Base-by-base conservation (phyloP, 2,329 filamentous ascomycete genomes). In the Incumbomyces lentus region DNA sequence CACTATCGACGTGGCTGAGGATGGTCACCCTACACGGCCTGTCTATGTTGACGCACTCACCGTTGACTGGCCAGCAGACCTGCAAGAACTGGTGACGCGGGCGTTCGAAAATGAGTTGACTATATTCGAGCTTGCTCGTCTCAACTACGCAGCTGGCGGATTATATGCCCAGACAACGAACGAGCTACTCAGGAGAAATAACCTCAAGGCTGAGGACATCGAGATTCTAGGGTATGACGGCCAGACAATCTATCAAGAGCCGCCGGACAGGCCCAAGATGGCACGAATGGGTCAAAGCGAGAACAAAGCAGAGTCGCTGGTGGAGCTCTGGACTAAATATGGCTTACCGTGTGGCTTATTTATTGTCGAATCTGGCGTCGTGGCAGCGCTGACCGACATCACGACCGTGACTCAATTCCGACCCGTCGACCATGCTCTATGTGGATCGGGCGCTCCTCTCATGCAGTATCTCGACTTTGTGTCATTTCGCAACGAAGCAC, bases 391-490 rank as follows among this genome's bases (percentile, higher is more conserved):
- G 44, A 58, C 58, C 5, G 48, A 60, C 31, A 52, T 61, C 32
- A 57, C 57, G 29, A 59, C 57, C 1, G 59, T 60, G 11, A 61
- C 59, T 5, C 59, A 61, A 38, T 61, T 60, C 37, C 55, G 59
- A 3, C 59, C 59, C 1, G 32, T 60, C 6, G 59, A 61, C 44
- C 59, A 61, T 40, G 59, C 59, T 1, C 53, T 61, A 1, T 56
- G 59, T 12, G 59, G 59, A 12, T 56, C 55, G 1, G 59, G 56
- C 0, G 59, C 59, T 0, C 59, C 59, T 1, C 49, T 62, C 13
- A 61, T 62, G 59, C 59, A 61, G 45, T 62, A 62, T 49, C 57
- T 62, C 12, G 59, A 62, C 49, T 62, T 60, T 48, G 58, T 59
- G 11, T 46, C 58, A 3, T 61, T 61, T 39, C 57, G 58, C 5